phyloP scores from a whole-genome alignment of 805 yeast species.

The Dipodascus geniculatus region DNA sequence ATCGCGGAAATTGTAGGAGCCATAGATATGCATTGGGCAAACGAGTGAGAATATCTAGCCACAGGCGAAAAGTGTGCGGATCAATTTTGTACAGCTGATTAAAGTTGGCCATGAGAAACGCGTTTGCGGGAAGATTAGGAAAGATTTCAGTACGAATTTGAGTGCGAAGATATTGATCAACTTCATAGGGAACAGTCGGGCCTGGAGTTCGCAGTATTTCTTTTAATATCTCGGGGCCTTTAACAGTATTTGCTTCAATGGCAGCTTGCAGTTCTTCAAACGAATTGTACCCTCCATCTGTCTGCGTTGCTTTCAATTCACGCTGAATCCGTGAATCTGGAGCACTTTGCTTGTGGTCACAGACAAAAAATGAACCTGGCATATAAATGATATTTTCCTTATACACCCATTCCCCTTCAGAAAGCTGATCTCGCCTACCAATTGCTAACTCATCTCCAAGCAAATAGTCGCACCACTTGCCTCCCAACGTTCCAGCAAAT shows the following conservation, averaged over 20 bases:
- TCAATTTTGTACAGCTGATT: conserved; percentile 26
- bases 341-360: conserved; percentile 26
- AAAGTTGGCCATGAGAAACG: conserved; percentile 23
- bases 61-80: conserved; percentile 19
- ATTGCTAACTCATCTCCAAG: conserved; percentile 19
- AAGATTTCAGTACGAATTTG: conserved; percentile 17
- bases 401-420: conserved; percentile 1
- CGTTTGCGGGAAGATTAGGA: conserved; percentile 16
- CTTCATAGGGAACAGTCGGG: conserved; percentile 13
- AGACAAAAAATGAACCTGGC: conserved; percentile 23
- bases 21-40: conserved; percentile 22
- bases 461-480: conserved; percentile 22
- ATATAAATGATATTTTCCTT: conserved; percentile 16
- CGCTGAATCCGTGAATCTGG: conserved; percentile 11
- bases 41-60: conserved; percentile 20
- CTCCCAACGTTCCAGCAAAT: conserved; percentile 25
- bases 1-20: conserved; percentile 24
- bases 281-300: not conserved
- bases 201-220: not conserved
- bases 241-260: not conserved
- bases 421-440: not conserved
- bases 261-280: not conserved
- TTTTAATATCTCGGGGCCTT: not conserved
- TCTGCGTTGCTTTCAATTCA: not conserved
- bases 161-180: conserved; percentile 16